phyloP scores from a whole-genome alignment of 2,329 filamentous ascomycete species.

The Botrytis sinoallii region DNA sequence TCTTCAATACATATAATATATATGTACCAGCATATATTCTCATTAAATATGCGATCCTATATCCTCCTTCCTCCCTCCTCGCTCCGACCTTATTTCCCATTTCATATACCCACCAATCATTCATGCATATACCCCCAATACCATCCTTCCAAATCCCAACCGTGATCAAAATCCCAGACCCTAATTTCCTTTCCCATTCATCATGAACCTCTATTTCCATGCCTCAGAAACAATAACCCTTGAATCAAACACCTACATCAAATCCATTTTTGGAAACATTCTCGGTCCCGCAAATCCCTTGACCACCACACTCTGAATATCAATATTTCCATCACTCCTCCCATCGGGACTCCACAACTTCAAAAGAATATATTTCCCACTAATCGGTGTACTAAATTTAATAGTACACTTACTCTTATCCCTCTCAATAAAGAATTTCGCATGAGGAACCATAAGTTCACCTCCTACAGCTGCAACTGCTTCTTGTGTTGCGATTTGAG shows the following conservation, averaged over 20 bases:
- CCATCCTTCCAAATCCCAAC: not conserved
- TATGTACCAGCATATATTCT: not conserved
- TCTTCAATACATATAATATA: not conserved
- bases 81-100: not conserved
- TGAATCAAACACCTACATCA: not conserved
- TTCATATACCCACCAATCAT: not conserved
- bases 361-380: slow-evolving; percentile 77
- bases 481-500: slow-evolving; percentile 53
- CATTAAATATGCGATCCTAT: not conserved
- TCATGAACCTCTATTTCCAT: not conserved
- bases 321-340: slow-evolving; percentile 68
- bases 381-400: slow-evolving; percentile 77
- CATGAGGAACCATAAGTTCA: slow-evolving; percentile 67
- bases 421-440: slow-evolving; percentile 78
- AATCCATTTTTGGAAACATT: slow-evolving; percentile 61
- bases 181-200: not conserved
- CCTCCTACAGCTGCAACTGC: slow-evolving; percentile 55
- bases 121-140: not conserved
- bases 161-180: not conserved
- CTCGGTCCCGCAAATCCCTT: slow-evolving; percentile 83
- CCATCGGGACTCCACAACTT: slow-evolving; percentile 84
- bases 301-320: slow-evolving; percentile 81
- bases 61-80: not conserved
- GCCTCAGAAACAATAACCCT: not conserved
- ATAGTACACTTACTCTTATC: slow-evolving; percentile 83